Base-by-base conservation (phyloP, 129 eudicot genomes). In the Saussurea involucrata region DNA sequence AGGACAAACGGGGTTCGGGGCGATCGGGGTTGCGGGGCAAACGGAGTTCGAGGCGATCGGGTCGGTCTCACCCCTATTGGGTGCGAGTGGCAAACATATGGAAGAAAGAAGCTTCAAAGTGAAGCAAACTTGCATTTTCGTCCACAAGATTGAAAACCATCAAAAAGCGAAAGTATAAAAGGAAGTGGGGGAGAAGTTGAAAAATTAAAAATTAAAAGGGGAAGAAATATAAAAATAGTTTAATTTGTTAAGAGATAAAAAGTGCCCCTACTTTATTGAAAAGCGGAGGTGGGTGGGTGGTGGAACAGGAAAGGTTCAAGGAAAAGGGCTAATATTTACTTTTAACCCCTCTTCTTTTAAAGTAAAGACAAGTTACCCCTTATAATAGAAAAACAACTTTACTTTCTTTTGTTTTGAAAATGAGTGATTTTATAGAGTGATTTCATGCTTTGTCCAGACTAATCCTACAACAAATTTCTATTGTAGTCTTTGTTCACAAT, bases 281-380 rank as follows among this genome's bases (percentile, higher is more conserved):
- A 81, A 81, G 84, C 84, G 67, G 61, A 80, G 76, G 76, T 80
- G 84, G 71, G 76, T 80, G 70, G 75, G 71, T 81, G 71, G 84
- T 74, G 80, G 80, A 81, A 77, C 73, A 68, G 33, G 37, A 74
- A 57, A 42, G 63, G 28, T 57, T 74, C 75, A 57, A 75, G 2
- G 24, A 58, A 63, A 64, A n/a, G n/a, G 63, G 8, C 1, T 53
- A 22, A 22, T 81, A 42, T 37, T 74, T 28, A 67, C 6, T 53
- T 34, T 73, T 67, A 25, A 5, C 71, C 84, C 76, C 15, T 40
- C 21, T 20, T 7, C 0, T 3, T 74, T 36, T 74, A 57, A 18
- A 9, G 1, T 68, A 67, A 3, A 4, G 24, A 53, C 69, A 66
- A 8, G 0, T 55, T 25, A 34, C 21, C 44, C 84, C 74, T 34